Evolutionary conservation across 768 basidiomycete genomes (phyloP), one percentile per base, ranked within the genome.

Genomic region (Leucosporidium yakuticum): DNA sequence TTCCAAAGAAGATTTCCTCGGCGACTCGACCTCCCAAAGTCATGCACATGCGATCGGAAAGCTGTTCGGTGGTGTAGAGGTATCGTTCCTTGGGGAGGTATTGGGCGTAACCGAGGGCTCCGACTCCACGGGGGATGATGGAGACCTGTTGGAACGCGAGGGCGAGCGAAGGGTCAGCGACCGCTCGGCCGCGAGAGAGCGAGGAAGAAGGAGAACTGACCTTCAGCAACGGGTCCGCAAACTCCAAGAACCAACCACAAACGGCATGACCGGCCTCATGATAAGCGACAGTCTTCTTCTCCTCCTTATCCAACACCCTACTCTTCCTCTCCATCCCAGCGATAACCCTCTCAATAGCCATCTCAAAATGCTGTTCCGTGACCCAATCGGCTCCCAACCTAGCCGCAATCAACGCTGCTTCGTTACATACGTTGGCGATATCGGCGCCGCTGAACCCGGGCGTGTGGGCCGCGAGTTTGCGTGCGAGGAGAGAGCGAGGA

Each of bases 191-290:
- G 12, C 57, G 57, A 58, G 19, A 58, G 57, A 21, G 21, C 0
- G 51, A 79, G 90, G 94, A 27, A 9, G 11, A 25, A 5, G 29
- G 15, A 20, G 12, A n/a, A 23, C 68, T 29, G 67, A 98, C 95
- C 80, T 98, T 97, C 71, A 97, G 85, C 58, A 98, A 80, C 48
- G 95, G 95, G 77, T 98, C 93, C 54, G 96, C 96, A 71, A 94
- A 91, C 80, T 98, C 92, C 73, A 99, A 81, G 84, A 90, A 97
- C 96, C 96, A 99, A 5, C 96, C 96, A 76, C 91, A 94, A 55
- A 98, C 88, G 27, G 96, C 96, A 79, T 99, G 96, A 7, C 96
- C 96, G 29, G 96, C 96, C 82, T 99, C 96, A 77, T 99, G 96
- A 78, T 98, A 97, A 12, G 96, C 96, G 53, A 98, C 94, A 0